Conservation (phyloP, 2,329 filamentous ascomycete genomes). For the Chaetoscypha palmicola region DNA sequence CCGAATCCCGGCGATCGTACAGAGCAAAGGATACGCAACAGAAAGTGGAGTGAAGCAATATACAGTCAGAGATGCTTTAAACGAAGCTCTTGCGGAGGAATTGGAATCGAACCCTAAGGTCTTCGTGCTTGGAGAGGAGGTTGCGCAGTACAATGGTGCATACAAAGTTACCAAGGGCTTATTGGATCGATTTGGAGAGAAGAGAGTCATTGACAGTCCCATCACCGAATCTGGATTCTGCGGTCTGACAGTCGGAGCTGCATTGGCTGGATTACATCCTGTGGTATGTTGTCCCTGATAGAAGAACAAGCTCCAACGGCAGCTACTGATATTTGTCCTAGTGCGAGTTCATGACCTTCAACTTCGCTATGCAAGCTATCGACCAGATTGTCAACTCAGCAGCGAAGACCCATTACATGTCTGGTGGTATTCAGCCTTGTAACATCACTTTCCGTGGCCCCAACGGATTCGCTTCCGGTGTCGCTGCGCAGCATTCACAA, state of each 20-base stretch:
- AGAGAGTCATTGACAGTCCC: conserved; percentile 94
- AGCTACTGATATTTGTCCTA: conserved; percentile 32
- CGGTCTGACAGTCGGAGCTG: conserved; percentile 90
- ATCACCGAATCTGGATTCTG: conserved; percentile 96
- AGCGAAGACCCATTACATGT: conserved; percentile 99
- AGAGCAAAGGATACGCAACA: conserved; percentile 31
- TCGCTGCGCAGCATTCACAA: conserved; percentile 96
- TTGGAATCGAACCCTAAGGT: conserved; percentile 91
- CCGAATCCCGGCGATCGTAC: conserved; percentile 28
- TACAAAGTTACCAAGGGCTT: conserved; percentile 99
- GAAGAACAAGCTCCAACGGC: conserved; percentile 9
- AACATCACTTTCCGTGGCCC: conserved; percentile 99
- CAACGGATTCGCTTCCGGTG: conserved; percentile 95
- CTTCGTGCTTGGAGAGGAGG: conserved; percentile 94
- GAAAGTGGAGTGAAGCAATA: conserved; percentile 70
- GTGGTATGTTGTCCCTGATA: conserved; percentile 56
- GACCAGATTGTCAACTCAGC: conserved; percentile 99
- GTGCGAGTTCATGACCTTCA: conserved; percentile 99
- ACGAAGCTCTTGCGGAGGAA: conserved; percentile 97
- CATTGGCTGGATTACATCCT: conserved; percentile 87
- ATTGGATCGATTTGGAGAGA: conserved; percentile 92
- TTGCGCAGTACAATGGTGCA: conserved; percentile 98
- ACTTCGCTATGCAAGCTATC: conserved; percentile 99
- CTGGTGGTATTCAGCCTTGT: conserved; percentile 97
- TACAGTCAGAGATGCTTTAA: conserved; percentile 93